Percentiles rank a stretch among this genome's conserved stretches.
These are phyloP conservation scores for Eucalyptus virginea DNA, from an alignment of 345 rosid species.

Conservation along the genomic window DNA sequence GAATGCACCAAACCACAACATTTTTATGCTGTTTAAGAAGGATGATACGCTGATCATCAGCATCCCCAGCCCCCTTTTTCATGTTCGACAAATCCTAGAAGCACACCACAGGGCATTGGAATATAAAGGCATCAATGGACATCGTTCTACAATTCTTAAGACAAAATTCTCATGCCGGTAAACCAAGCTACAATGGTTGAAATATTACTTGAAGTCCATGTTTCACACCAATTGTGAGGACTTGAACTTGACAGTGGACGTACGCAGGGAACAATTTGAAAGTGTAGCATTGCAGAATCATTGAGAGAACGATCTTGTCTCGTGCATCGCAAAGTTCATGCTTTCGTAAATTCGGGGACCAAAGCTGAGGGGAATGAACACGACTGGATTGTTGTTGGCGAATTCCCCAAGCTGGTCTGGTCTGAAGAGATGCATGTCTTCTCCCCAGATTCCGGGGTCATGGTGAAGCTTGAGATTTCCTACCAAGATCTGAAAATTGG, in stretches of 20 bases:
- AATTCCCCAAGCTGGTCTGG: neutral
- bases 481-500: neutral
- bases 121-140: neutral
- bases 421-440: neutral
- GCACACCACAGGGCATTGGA: neutral
- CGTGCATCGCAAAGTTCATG: conserved; percentile 3
- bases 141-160: neutral
- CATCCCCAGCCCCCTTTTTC: neutral
- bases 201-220: conserved; percentile 14
- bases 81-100: neutral
- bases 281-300: conserved; percentile 18
- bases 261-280: conserved; percentile 14
- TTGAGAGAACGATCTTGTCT: conserved; percentile 14
- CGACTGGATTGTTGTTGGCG: neutral
- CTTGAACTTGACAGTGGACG: neutral
- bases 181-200: neutral
- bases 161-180: neutral
- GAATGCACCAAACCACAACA: neutral
- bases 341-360: conserved; percentile 21
- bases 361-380: conserved; percentile 12
- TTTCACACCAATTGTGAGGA: neutral
- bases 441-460: neutral
- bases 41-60: neutral
- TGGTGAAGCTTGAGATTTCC: neutral
- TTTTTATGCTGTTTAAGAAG: neutral